These are phyloP conservation scores for Salvia rosmarinus DNA, from an alignment of 257 asterid genomes.

Conservation along the genomic window DNA sequence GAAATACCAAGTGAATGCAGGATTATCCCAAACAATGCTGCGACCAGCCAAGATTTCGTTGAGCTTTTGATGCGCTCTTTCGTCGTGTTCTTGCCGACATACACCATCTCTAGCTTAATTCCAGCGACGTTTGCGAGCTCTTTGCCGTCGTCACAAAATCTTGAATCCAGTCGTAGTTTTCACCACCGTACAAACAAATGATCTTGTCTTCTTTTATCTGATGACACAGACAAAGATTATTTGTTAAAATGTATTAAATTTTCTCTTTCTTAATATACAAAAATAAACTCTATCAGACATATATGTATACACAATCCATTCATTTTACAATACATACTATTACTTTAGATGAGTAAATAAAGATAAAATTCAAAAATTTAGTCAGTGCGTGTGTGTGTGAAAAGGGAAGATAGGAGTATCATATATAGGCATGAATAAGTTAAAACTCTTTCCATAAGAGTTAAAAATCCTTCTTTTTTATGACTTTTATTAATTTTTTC, in stretches of 20 bases:
- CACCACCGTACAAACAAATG: background rate
- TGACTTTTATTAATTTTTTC: too few species aligned
- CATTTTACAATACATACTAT: too few species aligned
- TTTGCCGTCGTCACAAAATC: background rate
- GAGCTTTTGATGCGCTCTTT: slow-evolving; percentile 29
- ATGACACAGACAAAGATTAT: background rate
- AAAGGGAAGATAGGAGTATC: too few species aligned
- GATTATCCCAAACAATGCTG: slow-evolving; percentile 41
- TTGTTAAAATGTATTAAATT: too few species aligned
- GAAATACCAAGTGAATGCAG: slow-evolving; percentile 57
- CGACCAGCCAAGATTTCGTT: slow-evolving; percentile 37
- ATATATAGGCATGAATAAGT: too few species aligned
- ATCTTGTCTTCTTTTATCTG: slow-evolving; percentile 12
- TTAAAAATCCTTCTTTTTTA: too few species aligned
- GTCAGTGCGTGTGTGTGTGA: too few species aligned
- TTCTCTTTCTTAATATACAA: too few species aligned
- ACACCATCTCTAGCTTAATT: slow-evolving; percentile 8
- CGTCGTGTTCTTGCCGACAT: background rate
- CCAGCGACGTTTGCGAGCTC: background rate
- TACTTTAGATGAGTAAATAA: too few species aligned
- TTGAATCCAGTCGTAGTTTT: background rate
- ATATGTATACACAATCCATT: too few species aligned
- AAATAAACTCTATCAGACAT: too few species aligned
- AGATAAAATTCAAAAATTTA: too few species aligned
- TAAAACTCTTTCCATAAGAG: background rate